phyloP scores from a whole-genome alignment of 2,329 filamentous ascomycete genomes.

The Ophiocordyceps camponoti-leonardi region DNA sequence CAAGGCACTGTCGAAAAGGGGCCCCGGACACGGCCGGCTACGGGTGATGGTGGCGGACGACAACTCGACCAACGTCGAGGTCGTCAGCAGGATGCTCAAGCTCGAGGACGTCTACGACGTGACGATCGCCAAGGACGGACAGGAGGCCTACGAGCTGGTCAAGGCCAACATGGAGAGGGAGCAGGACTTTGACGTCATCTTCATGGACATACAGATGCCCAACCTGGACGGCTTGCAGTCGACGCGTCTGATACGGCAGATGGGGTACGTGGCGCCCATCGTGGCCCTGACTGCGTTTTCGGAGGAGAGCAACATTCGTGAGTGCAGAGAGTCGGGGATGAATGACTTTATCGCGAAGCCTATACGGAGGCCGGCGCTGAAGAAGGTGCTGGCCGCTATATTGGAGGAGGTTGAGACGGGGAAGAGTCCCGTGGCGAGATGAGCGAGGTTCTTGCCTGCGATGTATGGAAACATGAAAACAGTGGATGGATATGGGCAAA shows the following conservation, averaged over 20 bases:
- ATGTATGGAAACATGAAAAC: no score
- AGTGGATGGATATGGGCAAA: no score
- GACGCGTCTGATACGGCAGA: slow-evolving; percentile 66
- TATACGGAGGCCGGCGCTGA: slow-evolving; percentile 68
- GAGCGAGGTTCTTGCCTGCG: no score
- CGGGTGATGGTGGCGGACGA: slow-evolving; percentile 73
- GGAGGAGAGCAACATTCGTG: slow-evolving; percentile 75
- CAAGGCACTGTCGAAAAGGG: slow-evolving; percentile 43
- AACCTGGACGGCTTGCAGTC: slow-evolving; percentile 81
- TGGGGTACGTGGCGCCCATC: slow-evolving; percentile 77
- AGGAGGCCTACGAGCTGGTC: slow-evolving; percentile 76
- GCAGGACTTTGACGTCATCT: slow-evolving; percentile 67
- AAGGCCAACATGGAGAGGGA: slow-evolving; percentile 63
- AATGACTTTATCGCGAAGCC: slow-evolving; percentile 68
- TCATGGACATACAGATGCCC: slow-evolving; percentile 96
- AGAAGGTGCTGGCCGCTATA: slow-evolving; percentile 75
- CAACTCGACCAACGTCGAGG: slow-evolving; percentile 40
- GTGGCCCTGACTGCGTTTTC: slow-evolving; percentile 82
- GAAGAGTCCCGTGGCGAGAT: not conserved
- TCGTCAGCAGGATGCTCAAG: slow-evolving; percentile 48
- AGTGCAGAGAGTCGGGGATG: slow-evolving; percentile 82
- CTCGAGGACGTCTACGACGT: slow-evolving; percentile 74
- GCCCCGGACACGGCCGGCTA: slow-evolving; percentile 39
- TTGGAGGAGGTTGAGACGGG: slow-evolving; percentile 38
- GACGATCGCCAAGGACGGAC: slow-evolving; percentile 69